phyloP scores from a whole-genome alignment of 345 rosid species.

The Psidium guajava region DNA sequence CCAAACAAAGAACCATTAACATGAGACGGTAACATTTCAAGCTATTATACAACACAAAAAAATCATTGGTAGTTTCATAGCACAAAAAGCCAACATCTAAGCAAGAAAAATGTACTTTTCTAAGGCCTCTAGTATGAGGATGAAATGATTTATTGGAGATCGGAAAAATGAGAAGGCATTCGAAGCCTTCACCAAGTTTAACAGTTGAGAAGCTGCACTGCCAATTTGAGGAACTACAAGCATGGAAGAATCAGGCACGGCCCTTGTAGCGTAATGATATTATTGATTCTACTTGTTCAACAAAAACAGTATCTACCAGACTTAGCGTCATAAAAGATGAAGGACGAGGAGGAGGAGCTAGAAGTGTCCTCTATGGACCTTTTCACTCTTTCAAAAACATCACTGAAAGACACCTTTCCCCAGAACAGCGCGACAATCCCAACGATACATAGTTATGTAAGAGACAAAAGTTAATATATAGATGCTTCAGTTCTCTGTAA shows the following conservation, averaged over 20 bases:
- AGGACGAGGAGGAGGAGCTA: not conserved
- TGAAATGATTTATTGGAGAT: not conserved
- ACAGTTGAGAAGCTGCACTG: not conserved
- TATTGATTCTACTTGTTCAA: not conserved
- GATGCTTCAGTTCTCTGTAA: no score
- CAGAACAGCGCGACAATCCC: no score
- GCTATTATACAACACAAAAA: no score
- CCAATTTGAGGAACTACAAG: not conserved
- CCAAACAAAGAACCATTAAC: no score
- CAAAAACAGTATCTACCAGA: not conserved
- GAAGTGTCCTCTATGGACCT: not conserved
- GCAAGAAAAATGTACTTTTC: no score
- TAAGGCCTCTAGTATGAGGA: not conserved
- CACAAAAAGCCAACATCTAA: no score
- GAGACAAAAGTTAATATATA: no score
- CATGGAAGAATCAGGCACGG: not conserved
- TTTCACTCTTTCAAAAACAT: not conserved
- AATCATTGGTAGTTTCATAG: no score
- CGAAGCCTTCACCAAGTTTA: not conserved
- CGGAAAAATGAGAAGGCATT: not conserved
- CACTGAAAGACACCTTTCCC: no score
- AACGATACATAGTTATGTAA: no score
- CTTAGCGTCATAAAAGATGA: not conserved
- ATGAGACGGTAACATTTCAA: fast-evolving
- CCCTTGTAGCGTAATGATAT: not conserved